phyloP scores from a whole-genome alignment of 78 protist genomes.

The Dictyostelium purpureum region DNA sequence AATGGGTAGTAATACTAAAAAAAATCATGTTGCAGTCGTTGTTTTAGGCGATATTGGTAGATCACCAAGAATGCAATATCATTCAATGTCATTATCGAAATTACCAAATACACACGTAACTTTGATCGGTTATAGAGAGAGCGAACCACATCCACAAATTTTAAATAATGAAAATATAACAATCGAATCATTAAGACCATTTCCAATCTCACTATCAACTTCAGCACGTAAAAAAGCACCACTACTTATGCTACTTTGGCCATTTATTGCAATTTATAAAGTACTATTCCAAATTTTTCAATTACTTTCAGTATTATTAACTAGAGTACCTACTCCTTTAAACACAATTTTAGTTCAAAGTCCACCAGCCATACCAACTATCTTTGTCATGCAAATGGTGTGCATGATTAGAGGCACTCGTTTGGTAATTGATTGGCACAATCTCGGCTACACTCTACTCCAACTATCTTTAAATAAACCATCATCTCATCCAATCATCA shows the following conservation, averaged over 20 bases:
- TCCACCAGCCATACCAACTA: slow-evolving; percentile 97
- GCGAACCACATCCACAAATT: slow-evolving; percentile 34
- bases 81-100: slow-evolving; percentile 87
- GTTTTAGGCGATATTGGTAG: slow-evolving; percentile 99
- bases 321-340: slow-evolving; percentile 5
- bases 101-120: slow-evolving; percentile 1
- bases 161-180: background rate
- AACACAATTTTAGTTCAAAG: slow-evolving; percentile 81
- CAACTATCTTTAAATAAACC: slow-evolving; percentile 38
- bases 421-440: slow-evolving; percentile 98
- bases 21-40: slow-evolving; percentile 85
- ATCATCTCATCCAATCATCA: slow-evolving; percentile 50
- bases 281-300: slow-evolving; percentile 55
- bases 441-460: slow-evolving; percentile 94
- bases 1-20: background rate
- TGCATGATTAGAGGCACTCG: slow-evolving; percentile 48
- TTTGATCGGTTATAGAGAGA: slow-evolving; percentile 48
- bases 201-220: slow-evolving; percentile 24
- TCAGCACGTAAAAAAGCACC: background rate
- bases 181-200: background rate
- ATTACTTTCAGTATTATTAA: slow-evolving; percentile 18
- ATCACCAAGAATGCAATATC: slow-evolving; percentile 97
- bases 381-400: slow-evolving; percentile 72
- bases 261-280: background rate
- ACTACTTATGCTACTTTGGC: slow-evolving; percentile 15